A percentile compares a stretch with the other conserved stretches of the same genome.
Conservation (phyloP, 345 rosid species). For the Psidium guajava region DNA sequence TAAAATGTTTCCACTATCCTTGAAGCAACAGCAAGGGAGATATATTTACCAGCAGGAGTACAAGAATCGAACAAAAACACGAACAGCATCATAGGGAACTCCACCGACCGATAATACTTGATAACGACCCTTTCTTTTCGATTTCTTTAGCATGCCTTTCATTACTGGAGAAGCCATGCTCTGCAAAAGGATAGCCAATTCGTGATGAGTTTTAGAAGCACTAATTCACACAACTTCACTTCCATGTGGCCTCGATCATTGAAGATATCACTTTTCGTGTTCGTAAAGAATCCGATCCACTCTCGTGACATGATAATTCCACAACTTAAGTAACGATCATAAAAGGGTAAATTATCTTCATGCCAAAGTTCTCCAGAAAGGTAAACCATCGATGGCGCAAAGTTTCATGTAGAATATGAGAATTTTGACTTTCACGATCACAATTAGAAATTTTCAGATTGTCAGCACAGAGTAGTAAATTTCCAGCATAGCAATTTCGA, state of each 20-base stretch:
- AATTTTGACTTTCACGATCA: background rate
- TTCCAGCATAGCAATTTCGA: background rate
- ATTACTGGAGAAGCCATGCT: conserved; percentile 75
- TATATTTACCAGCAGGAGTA: conserved; percentile 66
- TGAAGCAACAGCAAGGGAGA: background rate
- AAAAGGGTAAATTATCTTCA: background rate
- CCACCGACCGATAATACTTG: conserved; percentile 52
- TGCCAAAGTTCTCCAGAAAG: background rate
- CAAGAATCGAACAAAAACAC: conserved; percentile 62
- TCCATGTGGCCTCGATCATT: background rate
- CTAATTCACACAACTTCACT: background rate
- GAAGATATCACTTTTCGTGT: background rate
- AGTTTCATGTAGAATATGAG: background rate
- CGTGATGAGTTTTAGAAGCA: background rate
- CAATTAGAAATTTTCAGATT: background rate
- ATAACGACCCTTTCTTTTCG: conserved; percentile 31
- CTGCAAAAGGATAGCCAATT: conserved; percentile 15
- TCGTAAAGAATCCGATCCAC: background rate
- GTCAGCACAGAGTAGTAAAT: background rate
- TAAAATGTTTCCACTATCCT: background rate
- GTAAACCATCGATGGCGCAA: background rate
- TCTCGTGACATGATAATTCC: background rate
- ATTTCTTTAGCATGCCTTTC: conserved; percentile 62
- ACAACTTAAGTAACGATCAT: background rate
- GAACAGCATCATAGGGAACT: conserved; percentile 61